phyloP scores from a whole-genome alignment of 257 asterid species.

The Solanum acaule region DNA sequence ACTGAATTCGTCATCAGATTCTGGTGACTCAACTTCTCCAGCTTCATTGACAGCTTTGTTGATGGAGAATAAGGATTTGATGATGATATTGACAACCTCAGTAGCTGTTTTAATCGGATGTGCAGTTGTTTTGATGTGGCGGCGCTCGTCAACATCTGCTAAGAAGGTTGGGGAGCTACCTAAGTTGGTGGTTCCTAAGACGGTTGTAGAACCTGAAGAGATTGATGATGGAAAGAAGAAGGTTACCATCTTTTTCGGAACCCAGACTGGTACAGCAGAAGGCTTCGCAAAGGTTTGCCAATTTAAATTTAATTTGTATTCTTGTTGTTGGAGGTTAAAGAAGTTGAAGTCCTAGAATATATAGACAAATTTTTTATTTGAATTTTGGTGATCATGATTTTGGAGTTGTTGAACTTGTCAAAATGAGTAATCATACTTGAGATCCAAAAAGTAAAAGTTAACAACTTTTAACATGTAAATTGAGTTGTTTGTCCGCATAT shows the following conservation, averaged over 20 bases:
- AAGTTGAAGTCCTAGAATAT: background rate
- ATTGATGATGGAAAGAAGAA: conserved; percentile 71
- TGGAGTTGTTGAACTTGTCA: background rate
- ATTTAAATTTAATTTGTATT: background rate
- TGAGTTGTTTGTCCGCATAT: background rate
- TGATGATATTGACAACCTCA: conserved; percentile 66
- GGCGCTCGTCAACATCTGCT: conserved; percentile 54
- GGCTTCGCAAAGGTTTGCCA: conserved; percentile 84
- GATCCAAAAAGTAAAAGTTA: background rate
- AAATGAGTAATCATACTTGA: background rate
- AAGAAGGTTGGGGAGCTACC: conserved; percentile 40
- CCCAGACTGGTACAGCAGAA: conserved; percentile 99
- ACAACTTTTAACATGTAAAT: background rate
- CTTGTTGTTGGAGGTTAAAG: background rate
- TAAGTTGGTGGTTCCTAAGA: conserved; percentile 35
- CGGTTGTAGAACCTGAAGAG: conserved; percentile 46
- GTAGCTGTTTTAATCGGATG: conserved; percentile 67
- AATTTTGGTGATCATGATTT: too few species aligned
- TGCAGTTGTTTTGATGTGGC: conserved; percentile 50
- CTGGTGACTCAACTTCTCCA: conserved; percentile 17
- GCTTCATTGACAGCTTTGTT: conserved; percentile 51
- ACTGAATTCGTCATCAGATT: conserved; percentile 47
- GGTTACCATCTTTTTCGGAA: conserved; percentile 82
- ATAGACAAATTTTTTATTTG: background rate
- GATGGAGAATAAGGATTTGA: conserved; percentile 63